These are phyloP conservation scores for Apiospora hydei DNA, from an alignment of 2,329 filamentous ascomycete species.

Conservation along the genomic window DNA sequence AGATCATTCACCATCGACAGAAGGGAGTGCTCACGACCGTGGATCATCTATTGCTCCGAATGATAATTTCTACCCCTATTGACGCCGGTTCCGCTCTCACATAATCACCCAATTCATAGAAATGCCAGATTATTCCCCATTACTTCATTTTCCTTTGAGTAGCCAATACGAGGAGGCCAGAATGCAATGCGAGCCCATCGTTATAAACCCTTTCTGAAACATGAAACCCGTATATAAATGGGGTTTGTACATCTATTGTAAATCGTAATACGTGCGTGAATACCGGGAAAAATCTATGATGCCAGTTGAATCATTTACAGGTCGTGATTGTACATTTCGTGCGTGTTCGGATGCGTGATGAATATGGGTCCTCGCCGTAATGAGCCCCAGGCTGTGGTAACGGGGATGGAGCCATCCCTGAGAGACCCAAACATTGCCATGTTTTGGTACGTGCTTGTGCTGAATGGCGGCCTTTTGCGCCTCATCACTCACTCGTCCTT, in stretches of 20 bases:
- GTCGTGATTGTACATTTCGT: constrained; percentile 11
- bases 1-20: background rate
- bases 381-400: background rate
- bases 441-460: background rate
- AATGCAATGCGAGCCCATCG: background rate
- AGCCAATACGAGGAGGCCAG: background rate
- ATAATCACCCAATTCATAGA: background rate
- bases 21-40: background rate
- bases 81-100: background rate
- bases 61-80: background rate
- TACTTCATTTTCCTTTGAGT: background rate
- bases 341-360: background rate
- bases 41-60: background rate
- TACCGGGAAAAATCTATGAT: background rate
- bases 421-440: background rate
- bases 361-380: background rate
- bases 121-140: background rate
- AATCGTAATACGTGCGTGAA: constrained; percentile 8
- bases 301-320: constrained; percentile 8
- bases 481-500: constrained; percentile 23
- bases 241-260: background rate
- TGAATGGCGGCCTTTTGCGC: background rate
- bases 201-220: no score
- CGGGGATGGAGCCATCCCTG: background rate
- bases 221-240: background rate